Base-by-base conservation (phyloP, 352 stramenopile species). In the Globisporangium alternatum region DNA sequence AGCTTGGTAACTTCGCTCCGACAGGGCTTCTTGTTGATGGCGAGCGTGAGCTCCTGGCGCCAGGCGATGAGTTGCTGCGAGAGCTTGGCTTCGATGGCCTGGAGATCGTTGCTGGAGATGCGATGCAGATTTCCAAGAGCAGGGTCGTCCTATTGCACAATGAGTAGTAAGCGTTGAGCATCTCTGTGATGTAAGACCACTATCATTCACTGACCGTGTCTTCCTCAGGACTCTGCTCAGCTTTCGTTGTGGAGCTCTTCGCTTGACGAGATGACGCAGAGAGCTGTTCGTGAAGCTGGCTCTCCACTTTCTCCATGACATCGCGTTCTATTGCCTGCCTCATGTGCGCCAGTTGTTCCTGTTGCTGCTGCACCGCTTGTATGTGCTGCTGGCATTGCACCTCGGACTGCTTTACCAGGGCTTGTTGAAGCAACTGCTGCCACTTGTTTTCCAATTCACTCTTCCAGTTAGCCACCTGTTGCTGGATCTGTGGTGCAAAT, bases 1-100 rank as follows among this genome's bases (percentile, higher is more conserved):
- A 78, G 68, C 47, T 81, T 78, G 2, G 45, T 39, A 1, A 74
- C 10, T 12, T 83, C 77, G 19, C 30, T 69, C 66, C 69, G 75
- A 44, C 45, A 70, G 17, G 70, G 33, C 25, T 74, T 78, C 21
- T 68, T 58, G n/a, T 53, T 48, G 15, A 75, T 69, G 2, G 9
- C 43, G 10, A 60, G 25, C 12, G 60, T 28, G 17, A 80, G 39
- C 28, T 82, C 71, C 13, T 77, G 62, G 15, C 64, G 56, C 51
- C 62, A 74, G 0, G 44, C 15, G 15, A 25, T 30, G 25, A 80
- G 9, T 8, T 71, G 61, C 17, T 67, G 69, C 19, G 68, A 48
- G 2, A 81, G 51, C 58, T 55, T 56, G 39, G 10, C 21, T 28
- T 84, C 72, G 37, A 71, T 33, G 5, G 47, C 39, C 54, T 41